phyloP scores from a whole-genome alignment of 208 protist species.

The Wallacemonas rigidus region DNA sequence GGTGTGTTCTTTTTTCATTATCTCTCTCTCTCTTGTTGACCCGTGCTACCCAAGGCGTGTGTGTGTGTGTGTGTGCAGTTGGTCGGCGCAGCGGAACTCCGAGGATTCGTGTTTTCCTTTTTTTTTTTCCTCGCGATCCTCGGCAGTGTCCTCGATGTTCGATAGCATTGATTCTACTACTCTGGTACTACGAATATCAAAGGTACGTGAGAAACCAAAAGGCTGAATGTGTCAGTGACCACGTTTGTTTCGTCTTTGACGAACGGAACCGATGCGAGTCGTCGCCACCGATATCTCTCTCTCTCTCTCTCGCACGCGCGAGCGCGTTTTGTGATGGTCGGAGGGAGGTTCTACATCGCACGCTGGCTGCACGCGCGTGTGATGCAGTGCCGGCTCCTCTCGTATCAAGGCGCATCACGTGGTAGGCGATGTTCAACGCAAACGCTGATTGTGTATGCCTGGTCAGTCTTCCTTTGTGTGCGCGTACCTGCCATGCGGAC shows the following conservation, averaged over 20 bases:
- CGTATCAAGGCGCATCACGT: no score
- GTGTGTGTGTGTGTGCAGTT: neutral
- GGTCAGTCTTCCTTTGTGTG: no score
- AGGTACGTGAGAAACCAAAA: neutral
- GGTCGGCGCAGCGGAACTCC: no score
- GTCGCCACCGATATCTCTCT: neutral
- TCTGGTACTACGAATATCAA: neutral
- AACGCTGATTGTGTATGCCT: no score
- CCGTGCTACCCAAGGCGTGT: neutral
- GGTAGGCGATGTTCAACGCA: no score
- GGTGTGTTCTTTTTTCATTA: neutral
- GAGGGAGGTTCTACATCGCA: no score
- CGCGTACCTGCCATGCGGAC: no score
- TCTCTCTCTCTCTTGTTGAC: constrained; percentile 4
- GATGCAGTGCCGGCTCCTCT: no score
- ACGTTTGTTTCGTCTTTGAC: neutral
- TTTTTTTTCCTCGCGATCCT: neutral
- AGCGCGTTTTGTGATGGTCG: no score
- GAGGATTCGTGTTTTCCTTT: neutral
- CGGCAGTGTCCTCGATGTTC: neutral
- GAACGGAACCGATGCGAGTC: neutral
- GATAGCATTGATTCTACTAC: neutral
- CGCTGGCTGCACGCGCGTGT: no score
- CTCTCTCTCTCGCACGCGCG: neutral
- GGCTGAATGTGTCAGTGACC: neutral